phyloP scores from a whole-genome alignment of 768 basidiomycete species.

The Suillus placidus region DNA sequence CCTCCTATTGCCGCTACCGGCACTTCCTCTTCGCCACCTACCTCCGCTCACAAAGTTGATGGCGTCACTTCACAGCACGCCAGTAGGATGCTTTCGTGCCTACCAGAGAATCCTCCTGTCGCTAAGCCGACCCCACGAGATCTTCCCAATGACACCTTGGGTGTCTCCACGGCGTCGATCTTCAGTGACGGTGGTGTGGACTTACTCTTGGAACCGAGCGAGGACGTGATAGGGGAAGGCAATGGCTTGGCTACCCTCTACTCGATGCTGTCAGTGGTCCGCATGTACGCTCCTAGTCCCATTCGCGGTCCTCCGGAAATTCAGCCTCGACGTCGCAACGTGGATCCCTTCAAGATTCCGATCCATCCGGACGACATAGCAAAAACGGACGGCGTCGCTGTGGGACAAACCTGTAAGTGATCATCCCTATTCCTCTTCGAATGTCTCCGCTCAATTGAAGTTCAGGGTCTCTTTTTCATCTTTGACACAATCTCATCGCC shows the following conservation, averaged over 20 bases:
- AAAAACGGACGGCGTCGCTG: background rate
- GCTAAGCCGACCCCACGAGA: background rate
- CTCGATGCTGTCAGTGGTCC: background rate
- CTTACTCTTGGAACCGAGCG: background rate
- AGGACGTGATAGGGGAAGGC: background rate
- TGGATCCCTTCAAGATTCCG: background rate
- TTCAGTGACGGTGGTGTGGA: background rate
- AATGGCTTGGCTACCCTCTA: background rate
- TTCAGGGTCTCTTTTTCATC: background rate
- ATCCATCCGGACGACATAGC: background rate
- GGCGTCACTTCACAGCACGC: background rate
- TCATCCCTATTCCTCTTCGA: background rate
- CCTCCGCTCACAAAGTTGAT: background rate
- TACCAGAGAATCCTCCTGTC: background rate
- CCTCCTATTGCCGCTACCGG: background rate
- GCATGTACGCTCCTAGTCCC: background rate
- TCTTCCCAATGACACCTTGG: background rate
- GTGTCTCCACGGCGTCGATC: background rate
- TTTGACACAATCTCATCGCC: background rate
- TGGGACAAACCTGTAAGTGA: background rate
- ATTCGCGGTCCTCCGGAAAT: background rate
- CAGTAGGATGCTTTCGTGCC: background rate
- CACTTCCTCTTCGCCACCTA: background rate
- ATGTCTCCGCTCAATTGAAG: background rate
- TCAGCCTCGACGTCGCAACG: background rate